These are phyloP conservation scores for Paramyrothecium sp. DNA, from an alignment of 2,329 filamentous ascomycete species.

Conservation along the genomic window DNA sequence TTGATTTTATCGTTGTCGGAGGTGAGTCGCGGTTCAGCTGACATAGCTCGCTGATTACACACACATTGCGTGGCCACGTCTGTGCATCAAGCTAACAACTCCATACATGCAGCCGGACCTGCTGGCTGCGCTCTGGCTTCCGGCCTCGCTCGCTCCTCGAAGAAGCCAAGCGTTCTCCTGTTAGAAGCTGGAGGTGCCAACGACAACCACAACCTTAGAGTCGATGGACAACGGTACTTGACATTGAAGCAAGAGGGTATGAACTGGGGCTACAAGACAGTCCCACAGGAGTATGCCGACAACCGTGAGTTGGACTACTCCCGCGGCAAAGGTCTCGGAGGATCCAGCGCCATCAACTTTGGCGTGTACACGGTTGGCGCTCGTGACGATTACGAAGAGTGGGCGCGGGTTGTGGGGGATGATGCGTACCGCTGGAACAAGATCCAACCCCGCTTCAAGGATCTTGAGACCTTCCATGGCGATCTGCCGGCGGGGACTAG, in stretches of 20 bases:
- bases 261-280: conserved; percentile 53
- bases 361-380: conserved; percentile 54
- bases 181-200: conserved; percentile 58
- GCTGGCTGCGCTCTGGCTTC: conserved; percentile 57
- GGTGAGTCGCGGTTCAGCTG: not conserved
- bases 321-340: conserved; percentile 50
- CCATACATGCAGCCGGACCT: conserved; percentile 40
- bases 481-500: conserved; percentile 33
- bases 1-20: conserved; percentile 1
- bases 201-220: conserved; percentile 42
- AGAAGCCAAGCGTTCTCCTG: conserved; percentile 53
- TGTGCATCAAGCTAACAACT: not conserved
- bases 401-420: conserved; percentile 55
- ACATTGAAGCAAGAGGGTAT: conserved; percentile 47
- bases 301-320: conserved; percentile 45
- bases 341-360: conserved; percentile 54
- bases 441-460: conserved; percentile 48
- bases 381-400: conserved; percentile 60
- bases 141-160: conserved; percentile 43
- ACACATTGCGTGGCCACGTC: not conserved
- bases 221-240: conserved; percentile 54
- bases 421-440: conserved; percentile 53
- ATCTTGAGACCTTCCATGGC: conserved; percentile 52
- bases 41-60: not conserved
- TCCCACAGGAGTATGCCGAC: conserved; percentile 41